Evolutionary conservation across 108 stramenopile genomes (phyloP).

Genomic region (Stephanodiscus minutulus): DNA sequence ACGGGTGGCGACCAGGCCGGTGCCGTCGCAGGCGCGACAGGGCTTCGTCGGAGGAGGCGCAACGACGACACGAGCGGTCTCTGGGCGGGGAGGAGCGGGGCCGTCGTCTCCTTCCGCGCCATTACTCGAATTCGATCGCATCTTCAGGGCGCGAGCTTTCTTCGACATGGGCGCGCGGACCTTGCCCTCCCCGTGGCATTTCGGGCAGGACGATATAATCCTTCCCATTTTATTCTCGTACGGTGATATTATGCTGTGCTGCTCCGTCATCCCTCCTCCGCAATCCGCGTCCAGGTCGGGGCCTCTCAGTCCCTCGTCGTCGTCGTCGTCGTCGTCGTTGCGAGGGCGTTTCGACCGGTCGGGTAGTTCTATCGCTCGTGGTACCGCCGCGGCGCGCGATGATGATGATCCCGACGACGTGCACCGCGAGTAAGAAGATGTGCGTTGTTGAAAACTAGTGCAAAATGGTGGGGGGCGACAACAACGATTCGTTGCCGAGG

Average conservation of each 20-base stretch:
- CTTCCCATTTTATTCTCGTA: constrained; percentile 39
- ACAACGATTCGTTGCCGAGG: constrained; percentile 3
- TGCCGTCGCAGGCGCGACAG: constrained; percentile 46
- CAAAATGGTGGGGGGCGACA: background rate
- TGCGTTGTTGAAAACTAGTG: background rate
- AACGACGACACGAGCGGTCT: constrained; percentile 25
- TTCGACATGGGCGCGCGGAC: constrained; percentile 47
- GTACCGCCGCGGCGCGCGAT: no score
- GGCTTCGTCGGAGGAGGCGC: constrained; percentile 46
- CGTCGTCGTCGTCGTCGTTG: background rate
- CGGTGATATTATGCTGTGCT: constrained; percentile 34
- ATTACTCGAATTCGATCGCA: constrained; percentile 20
- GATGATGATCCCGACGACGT: background rate
- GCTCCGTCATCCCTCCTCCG: background rate
- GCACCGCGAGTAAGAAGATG: background rate
- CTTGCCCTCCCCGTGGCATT: constrained; percentile 66
- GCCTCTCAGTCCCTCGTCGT: background rate
- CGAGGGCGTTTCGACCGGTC: constrained; percentile 1
- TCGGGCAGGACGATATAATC: constrained; percentile 43
- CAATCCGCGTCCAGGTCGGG: background rate
- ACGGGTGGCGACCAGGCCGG: constrained; percentile 44
- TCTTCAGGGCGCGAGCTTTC: constrained; percentile 49
- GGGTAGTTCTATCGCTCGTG: background rate
- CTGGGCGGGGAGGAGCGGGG: constrained; percentile 2
- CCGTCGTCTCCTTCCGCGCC: background rate